phyloP scores from a whole-genome alignment of 192 early-diverging fungal genomes.

The Backusella luteola region DNA sequence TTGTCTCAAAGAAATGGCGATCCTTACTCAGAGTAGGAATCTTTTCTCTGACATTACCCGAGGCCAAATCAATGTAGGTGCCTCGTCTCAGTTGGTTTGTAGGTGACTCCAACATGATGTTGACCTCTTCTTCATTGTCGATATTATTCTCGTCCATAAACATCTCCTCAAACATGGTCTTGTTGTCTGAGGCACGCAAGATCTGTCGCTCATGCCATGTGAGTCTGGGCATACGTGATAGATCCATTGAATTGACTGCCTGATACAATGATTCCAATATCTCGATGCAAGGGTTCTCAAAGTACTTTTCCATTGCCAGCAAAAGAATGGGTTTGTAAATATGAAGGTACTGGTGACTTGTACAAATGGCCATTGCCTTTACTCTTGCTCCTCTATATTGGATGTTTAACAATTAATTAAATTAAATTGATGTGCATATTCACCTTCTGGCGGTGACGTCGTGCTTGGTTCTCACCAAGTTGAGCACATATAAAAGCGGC shows the following conservation, averaged over 20 bases:
- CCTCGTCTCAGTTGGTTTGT: conserved; percentile 34
- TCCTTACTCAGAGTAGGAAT: conserved; percentile 68
- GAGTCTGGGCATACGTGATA: conserved; percentile 75
- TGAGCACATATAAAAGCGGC: conserved; percentile 83
- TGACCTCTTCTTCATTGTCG: not conserved
- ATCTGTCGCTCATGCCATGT: conserved; percentile 77
- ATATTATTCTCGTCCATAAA: conserved; percentile 43
- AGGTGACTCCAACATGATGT: conserved; percentile 5
- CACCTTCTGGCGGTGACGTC: conserved; percentile 72
- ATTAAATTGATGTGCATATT: not conserved
- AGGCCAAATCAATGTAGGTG: conserved; percentile 48
- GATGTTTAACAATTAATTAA: not conserved
- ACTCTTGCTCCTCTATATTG: conserved; percentile 78
- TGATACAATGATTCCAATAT: conserved; percentile 78
- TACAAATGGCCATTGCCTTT: conserved; percentile 93
- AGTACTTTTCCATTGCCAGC: conserved; percentile 90
- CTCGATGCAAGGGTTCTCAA: conserved; percentile 69
- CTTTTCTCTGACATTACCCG: conserved; percentile 41
- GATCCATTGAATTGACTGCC: conserved; percentile 83
- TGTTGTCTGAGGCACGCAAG: conserved; percentile 76
- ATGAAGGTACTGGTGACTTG: conserved; percentile 85
- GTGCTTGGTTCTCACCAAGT: conserved; percentile 87
- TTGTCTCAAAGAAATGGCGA: conserved; percentile 83
- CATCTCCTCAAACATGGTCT: conserved; percentile 82
- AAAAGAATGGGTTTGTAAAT: conserved; percentile 87